phyloP scores from a whole-genome alignment of 2,329 filamentous ascomycete species.

The Sporothrix curviconia region DNA sequence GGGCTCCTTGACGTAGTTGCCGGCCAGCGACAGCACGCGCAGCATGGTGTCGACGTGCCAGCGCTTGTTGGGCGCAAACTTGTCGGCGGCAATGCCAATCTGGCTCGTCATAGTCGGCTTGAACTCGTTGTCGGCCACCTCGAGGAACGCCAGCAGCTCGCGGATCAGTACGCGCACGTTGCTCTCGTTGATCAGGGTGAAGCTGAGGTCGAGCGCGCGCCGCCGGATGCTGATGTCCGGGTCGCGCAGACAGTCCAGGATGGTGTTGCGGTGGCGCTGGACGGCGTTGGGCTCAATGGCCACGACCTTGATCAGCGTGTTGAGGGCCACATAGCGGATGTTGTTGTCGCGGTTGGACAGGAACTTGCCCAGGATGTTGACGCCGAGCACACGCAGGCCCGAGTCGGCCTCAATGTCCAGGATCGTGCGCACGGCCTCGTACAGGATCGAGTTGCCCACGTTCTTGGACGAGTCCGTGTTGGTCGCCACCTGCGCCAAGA shows the following conservation, averaged over 20 bases:
- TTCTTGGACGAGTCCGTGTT: conserved; percentile 99
- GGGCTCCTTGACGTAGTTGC: conserved; percentile 95
- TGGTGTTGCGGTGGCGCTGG: conserved; percentile 93
- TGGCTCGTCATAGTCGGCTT: conserved; percentile 98
- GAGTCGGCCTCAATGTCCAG: conserved; percentile 98
- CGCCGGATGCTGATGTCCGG: conserved; percentile 97
- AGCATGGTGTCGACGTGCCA: conserved; percentile 99
- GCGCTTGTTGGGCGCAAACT: conserved; percentile 91
- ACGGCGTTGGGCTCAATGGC: conserved; percentile 97
- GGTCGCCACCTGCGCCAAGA: conserved; percentile 91
- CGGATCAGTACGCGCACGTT: conserved; percentile 92
- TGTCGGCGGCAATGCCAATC: conserved; percentile 93
- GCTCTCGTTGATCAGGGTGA: conserved; percentile 93
- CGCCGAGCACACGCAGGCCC: conserved; percentile 83
- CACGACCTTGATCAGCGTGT: conserved; percentile 96
- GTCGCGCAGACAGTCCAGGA: conserved; percentile 89
- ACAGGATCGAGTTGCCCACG: conserved; percentile 95
- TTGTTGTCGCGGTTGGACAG: conserved; percentile 98
- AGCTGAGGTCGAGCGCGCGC: conserved; percentile 92
- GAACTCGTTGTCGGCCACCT: conserved; percentile 97
- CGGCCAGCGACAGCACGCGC: conserved; percentile 83
- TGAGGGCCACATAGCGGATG: conserved; percentile 94
- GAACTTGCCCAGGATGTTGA: conserved; percentile 96
- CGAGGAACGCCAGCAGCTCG: conserved; percentile 88
- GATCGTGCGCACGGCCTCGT: conserved; percentile 94